Conservation (phyloP, 495 filamentous ascomycete species). For the Podospora sp. region DNA sequence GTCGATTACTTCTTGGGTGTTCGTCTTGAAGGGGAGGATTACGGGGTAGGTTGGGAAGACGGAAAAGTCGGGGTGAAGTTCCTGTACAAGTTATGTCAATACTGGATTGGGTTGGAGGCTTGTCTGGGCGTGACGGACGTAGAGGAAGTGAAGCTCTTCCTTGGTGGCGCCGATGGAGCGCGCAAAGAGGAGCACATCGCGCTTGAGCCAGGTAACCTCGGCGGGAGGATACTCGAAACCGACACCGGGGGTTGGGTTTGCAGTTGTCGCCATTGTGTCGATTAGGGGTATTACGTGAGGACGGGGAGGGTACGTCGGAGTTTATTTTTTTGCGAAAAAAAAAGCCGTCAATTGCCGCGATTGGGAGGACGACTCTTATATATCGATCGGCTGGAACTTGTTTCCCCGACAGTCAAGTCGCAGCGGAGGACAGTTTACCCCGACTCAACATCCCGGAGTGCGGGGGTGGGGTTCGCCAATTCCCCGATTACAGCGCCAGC, state of each 20-base stretch:
- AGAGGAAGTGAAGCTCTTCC: constrained; percentile 91
- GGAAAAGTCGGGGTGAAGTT: constrained; percentile 78
- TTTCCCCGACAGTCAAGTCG: not conserved
- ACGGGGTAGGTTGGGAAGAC: constrained; percentile 88
- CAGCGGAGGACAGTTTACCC: not conserved
- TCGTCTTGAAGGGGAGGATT: constrained; percentile 83
- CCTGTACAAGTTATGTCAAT: constrained; percentile 48
- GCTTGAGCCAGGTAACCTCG: constrained; percentile 81
- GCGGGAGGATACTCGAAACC: constrained; percentile 75
- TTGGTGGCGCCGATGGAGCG: constrained; percentile 80
- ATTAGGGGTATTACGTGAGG: not conserved
- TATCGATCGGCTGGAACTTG: not conserved
- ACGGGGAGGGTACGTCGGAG: not conserved
- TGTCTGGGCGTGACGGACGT: constrained; percentile 54
- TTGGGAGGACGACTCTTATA: not conserved
- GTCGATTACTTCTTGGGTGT: constrained; percentile 76
- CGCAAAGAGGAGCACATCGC: constrained; percentile 83
- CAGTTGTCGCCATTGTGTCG: constrained; percentile 18
- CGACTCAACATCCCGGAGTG: not conserved
- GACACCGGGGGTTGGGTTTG: constrained; percentile 63
- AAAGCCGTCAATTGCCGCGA: not conserved
- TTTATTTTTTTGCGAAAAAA: not conserved
- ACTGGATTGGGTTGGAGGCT: constrained; percentile 3
- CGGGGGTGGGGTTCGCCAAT: not conserved
- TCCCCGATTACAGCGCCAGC: not conserved